Percentiles rank a stretch among this genome's conserved stretches.
These are phyloP conservation scores for Tephrocybe sp. DNA, from an alignment of 768 basidiomycete species.

Conservation along the genomic window DNA sequence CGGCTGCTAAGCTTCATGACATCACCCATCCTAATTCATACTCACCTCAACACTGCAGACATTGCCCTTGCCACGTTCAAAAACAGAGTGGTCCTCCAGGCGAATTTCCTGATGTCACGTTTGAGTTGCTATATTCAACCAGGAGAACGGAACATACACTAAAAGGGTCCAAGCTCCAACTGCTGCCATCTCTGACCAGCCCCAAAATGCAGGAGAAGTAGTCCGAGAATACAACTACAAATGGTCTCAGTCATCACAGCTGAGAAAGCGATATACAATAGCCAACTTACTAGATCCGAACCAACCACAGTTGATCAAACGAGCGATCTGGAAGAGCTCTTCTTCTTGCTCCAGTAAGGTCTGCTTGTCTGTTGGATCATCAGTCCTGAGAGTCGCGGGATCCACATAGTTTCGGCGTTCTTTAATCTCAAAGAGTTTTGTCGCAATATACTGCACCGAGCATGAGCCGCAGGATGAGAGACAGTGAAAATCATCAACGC, in stretches of 20 bases:
- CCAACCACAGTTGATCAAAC: conserved; percentile 78
- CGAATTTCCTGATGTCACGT: conserved; percentile 66
- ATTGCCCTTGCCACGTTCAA: conserved; percentile 81
- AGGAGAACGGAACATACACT: conserved; percentile 42
- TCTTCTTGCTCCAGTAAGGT: conserved; percentile 57
- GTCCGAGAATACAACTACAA: conserved; percentile 68
- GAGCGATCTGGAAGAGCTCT: conserved; percentile 81
- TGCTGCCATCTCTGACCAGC: conserved; percentile 70
- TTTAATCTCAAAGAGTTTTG: conserved; percentile 76
- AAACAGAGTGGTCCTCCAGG: conserved; percentile 54
- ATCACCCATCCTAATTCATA: neutral
- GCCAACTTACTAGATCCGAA: conserved; percentile 51
- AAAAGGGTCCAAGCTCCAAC: conserved; percentile 78
- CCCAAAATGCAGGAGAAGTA: conserved; percentile 82
- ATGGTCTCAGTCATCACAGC: conserved; percentile 1
- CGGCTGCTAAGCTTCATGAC: neutral
- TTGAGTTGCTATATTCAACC: no score
- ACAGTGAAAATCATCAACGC: conserved; percentile 22
- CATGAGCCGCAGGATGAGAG: neutral
- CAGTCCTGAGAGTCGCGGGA: conserved; percentile 43
- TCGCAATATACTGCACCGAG: conserved; percentile 65
- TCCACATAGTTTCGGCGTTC: conserved; percentile 64
- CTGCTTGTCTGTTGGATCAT: conserved; percentile 30
- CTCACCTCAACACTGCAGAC: conserved; percentile 77
- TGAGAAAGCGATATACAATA: neutral